Evolutionary conservation across 129 eudicot genomes (phyloP).

Genomic region (Deinandra increscens): DNA sequence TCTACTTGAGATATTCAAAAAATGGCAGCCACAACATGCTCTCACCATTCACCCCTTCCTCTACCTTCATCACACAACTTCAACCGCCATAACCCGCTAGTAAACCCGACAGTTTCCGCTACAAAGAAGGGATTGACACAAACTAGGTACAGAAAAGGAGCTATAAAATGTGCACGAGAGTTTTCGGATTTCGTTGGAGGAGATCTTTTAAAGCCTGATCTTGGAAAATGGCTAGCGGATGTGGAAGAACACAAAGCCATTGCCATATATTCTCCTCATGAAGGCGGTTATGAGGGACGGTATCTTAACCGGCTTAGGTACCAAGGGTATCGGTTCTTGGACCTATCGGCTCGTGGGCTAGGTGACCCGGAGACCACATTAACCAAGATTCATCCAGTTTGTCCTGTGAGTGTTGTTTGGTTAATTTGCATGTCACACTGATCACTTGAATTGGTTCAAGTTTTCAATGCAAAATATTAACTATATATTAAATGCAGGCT

Average conservation of each 20-base stretch:
- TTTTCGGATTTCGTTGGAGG: conserved; percentile 83
- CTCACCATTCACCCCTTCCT: conserved; percentile 40
- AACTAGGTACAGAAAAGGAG: conserved; percentile 17
- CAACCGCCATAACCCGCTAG: conserved; percentile 1
- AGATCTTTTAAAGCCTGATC: conserved; percentile 77
- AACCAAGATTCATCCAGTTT: conserved; percentile 91
- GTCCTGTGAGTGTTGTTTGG: conserved; percentile 70
- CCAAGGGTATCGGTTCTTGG: conserved; percentile 78
- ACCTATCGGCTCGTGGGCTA: conserved; percentile 80
- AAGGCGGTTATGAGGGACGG: conserved; percentile 94
- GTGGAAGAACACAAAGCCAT: conserved; percentile 94
- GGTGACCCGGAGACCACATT: conserved; percentile 95
- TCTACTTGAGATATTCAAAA: conserved; percentile 10
- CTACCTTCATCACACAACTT: conserved; percentile 32
- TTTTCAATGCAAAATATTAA: background rate
- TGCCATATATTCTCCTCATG: conserved; percentile 89
- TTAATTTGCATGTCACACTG: background rate
- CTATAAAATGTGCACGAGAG: conserved; percentile 47
- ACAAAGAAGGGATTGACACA: conserved; percentile 8
- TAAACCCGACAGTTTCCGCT: background rate
- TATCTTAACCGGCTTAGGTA: conserved; percentile 70
- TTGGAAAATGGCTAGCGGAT: conserved; percentile 77
- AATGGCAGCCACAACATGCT: conserved; percentile 51
- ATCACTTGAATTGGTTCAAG: background rate
- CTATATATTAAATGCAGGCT: conserved; percentile 49